Conservation (phyloP, 139 green algal species). For the Astrephomene gubernaculifera region DNA sequence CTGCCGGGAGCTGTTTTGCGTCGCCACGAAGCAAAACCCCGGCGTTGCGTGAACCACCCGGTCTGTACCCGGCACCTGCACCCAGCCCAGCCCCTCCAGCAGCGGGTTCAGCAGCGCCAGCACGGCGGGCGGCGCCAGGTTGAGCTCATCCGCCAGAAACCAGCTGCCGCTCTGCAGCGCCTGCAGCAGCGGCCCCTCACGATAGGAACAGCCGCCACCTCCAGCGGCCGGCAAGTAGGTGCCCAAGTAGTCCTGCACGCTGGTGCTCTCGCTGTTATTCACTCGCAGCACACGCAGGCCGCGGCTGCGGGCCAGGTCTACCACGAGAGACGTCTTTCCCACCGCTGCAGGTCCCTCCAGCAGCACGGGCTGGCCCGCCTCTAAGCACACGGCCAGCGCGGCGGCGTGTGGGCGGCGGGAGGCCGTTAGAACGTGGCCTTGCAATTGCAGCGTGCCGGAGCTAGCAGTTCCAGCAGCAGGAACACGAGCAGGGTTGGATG, state of each 20-base stretch:
- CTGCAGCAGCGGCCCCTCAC: conserved; percentile 45
- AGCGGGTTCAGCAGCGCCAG: conserved; percentile 46
- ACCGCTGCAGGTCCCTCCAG: conserved; percentile 57
- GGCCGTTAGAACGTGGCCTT: conserved; percentile 43
- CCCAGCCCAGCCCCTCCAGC: conserved; percentile 44
- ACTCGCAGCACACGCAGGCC: conserved; percentile 13
- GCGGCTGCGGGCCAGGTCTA: background rate
- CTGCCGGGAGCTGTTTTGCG: conserved; percentile 43
- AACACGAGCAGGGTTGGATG: background rate
- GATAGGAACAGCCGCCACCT: conserved; percentile 39
- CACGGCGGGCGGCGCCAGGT: conserved; percentile 50
- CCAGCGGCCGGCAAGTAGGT: conserved; percentile 50
- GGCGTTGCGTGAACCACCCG: conserved; percentile 38
- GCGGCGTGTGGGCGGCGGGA: conserved; percentile 27
- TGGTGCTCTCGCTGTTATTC: conserved; percentile 51
- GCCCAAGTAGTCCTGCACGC: conserved; percentile 58
- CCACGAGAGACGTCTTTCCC: conserved; percentile 25
- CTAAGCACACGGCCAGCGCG: conserved; percentile 27
- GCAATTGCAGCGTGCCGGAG: background rate
- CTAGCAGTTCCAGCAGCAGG: background rate
- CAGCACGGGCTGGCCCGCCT: conserved; percentile 42
- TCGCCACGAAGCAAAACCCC: conserved; percentile 54
- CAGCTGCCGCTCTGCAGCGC: conserved; percentile 46
- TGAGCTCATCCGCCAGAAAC: conserved; percentile 60
- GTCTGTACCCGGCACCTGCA: conserved; percentile 27